Base-by-base conservation (phyloP, 805 yeast genomes). In the Yamadazyma scolyti region DNA sequence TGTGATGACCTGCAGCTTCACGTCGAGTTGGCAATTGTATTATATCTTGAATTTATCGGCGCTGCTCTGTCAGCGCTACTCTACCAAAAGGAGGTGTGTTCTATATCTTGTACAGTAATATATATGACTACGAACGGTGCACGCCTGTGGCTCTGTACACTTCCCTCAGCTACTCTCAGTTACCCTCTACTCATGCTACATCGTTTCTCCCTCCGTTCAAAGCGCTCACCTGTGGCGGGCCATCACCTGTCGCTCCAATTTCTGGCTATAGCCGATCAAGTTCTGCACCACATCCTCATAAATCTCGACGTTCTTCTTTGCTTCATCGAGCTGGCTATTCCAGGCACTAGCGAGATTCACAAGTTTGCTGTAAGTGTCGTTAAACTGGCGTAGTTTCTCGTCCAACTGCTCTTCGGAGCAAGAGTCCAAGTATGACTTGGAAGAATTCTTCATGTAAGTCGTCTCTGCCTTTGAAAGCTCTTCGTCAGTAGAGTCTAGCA, bases 241-340 rank as follows among this genome's bases (percentile, higher is more conserved):
- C n/a, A n/a, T n/a, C n/a, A n/a, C n/a, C 25, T 65, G 62, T 30
- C 90, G 66, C 44, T 83, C 73, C 30, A 82, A 46, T 46, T 85
- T 75, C 54, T 93, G 96, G 5, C 95, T 83, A 52, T 89, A 88
- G 6, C 95, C 97, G 10, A 89, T 84, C 44, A 89, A 61, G 46
- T 86, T 88, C 50, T 87, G 95, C 24, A 93, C 88, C 43, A 93
- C 95, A 2, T 81, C 71, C 45, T 90, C 95, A 50, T 81, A 88
- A 10, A 89, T 75, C 20, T 72, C 73, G 46, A 84, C 82, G 52
- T 88, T 94, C 25, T 67, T 71, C 34, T 62, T 62, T 12, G 79
- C 57, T 6, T 69, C 76, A 20, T 54, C 51, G 28, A 71, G 62
- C 36, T 71, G 63, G 38, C 70, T 54, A 28, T 65, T 65, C 82